Base-by-base conservation (phyloP, 2,329 filamentous ascomycete species). In the Thielaviopsis ethacetica region DNA sequence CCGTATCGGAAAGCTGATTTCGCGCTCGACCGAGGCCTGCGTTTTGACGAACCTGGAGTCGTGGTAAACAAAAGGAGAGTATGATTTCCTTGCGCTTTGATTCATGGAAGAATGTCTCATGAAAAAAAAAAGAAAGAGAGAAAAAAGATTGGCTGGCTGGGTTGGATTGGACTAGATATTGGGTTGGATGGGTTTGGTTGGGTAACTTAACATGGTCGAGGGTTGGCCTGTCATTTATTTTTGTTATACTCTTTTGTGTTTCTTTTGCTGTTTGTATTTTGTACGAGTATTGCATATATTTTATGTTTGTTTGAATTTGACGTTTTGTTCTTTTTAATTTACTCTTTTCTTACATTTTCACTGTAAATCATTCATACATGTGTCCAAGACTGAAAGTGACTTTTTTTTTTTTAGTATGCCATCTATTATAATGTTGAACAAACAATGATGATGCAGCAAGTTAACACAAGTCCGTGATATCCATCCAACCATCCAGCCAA, bases 1-100 rank as follows among this genome's bases (percentile, higher is more conserved):
- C 68, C 77, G 73, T 26, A 82, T 97, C 62, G 93, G 91, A 17
- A 78, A 75, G 66, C 75, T 98, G 63, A 77, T 85, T 49, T 71
- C 76, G 63, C 79, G 83, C 65, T 73, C 73, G 12, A 71, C 68
- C 10, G 69, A 62, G 51, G 57, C 54, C 17, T 62, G 60, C 52
- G 55, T 62, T 51, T 27, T 62, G 34, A 59, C 58, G 51, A 62
- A 62, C 57, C 57, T 62, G 5, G 60, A 62, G 54, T 55, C 57
- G 12, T 62, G 60, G 60, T 59, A 57, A 58, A 51, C 38, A 15
- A 44, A 15, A n/a, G 7, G 9, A 21, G 44, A 10, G n/a, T n/a
- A 19, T 3, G 30, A 12, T 34, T 34, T 34, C 30, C 10, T 12
- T 34, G 6, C 30, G 2, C 5, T 12, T 34, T 34, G 5, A 9